Evolutionary conservation across 2,329 filamentous ascomycete genomes (phyloP), one percentile per base, ranked within the genome.

Genomic region (Elsinoe ampelina): DNA sequence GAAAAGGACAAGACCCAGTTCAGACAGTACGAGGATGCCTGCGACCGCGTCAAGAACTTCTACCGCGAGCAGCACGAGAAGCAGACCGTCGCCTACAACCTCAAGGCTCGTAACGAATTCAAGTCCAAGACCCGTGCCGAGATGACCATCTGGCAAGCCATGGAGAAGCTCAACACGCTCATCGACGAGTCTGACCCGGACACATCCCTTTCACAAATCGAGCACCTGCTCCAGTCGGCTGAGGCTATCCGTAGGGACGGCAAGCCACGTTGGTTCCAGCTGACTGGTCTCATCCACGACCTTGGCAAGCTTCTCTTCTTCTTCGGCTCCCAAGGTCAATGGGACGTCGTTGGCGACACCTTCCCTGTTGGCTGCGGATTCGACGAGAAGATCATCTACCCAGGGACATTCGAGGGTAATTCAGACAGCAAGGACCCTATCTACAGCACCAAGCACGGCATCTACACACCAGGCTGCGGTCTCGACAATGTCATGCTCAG

Each of bases 171-270:
- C 67, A 89, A 95, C 79, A 89, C 86, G 0, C 80, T 95, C 54
- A 87, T 95, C 70, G 90, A 95, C 73, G 87, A 95, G 72, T 90
- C 85, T 17, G 90, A 95, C 74, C 90, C 90, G 1, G 89, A 95
- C 74, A 95, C 90, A 45, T 83, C 81, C 48, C 83, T 95, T 61
- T 86, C 83, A 26, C 90, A 95, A 75, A 95, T 95, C 68, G 86
- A 95, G 73, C 90, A 95, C 72, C 79, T 95, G 30, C 81, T 95
- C 13, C 90, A 95, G 71, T 85, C 86, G 15, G 90, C 90, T 55
- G 90, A 95, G 73, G 90, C 89, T 12, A 93, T 95, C 68, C 86
- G 89, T 30, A 83, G 86, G 50, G 90, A 95, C 69, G 85, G 86
- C 67, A 87, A 88, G 75, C 86, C 86, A 7, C 79, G 85, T 62